Percentiles rank a stretch among this genome's conserved stretches.
Conservation (phyloP, 805 yeast genomes). For the Kazachstania psychrophila region DNA sequence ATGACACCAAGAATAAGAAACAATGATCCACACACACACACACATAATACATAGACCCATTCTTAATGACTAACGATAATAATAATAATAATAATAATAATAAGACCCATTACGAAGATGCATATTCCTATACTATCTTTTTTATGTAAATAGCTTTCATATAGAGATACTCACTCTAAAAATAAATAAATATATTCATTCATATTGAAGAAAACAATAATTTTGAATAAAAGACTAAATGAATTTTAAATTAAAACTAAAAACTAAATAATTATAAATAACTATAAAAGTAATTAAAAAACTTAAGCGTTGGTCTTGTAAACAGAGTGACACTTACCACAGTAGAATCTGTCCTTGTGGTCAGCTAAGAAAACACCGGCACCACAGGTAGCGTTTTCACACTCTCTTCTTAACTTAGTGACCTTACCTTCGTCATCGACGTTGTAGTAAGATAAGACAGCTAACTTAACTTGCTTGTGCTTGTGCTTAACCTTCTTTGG, state of each 20-base stretch:
- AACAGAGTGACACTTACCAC: constrained; percentile 99
- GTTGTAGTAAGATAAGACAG: constrained; percentile 98
- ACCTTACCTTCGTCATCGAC: constrained; percentile 98
- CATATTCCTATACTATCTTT: too few relatives aligned
- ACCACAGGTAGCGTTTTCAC: constrained; percentile 91
- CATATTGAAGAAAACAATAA: too few relatives aligned
- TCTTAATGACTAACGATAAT: too few relatives aligned
- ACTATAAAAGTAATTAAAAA: constrained; percentile 3
- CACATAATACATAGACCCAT: too few relatives aligned
- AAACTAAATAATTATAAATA: background rate
- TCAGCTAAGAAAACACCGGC: constrained; percentile 99
- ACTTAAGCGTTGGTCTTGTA: constrained; percentile 42
- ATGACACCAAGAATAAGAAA: constrained; percentile 5
- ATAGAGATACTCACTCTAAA: background rate
- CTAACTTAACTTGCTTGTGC: constrained; percentile 98
- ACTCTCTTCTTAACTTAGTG: constrained; percentile 97
- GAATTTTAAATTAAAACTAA: too few relatives aligned
- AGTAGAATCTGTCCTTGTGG: constrained; percentile 98
- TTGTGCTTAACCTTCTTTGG: constrained; percentile 99
- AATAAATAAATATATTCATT: background rate
- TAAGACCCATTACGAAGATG: too few relatives aligned
- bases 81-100: too few relatives aligned
- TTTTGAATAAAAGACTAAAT: background rate
- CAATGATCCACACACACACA: too few relatives aligned
- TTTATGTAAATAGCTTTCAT: too few relatives aligned